Conservation (phyloP, 2,329 filamentous ascomycete species). For the Amylocarpus encephaloides region DNA sequence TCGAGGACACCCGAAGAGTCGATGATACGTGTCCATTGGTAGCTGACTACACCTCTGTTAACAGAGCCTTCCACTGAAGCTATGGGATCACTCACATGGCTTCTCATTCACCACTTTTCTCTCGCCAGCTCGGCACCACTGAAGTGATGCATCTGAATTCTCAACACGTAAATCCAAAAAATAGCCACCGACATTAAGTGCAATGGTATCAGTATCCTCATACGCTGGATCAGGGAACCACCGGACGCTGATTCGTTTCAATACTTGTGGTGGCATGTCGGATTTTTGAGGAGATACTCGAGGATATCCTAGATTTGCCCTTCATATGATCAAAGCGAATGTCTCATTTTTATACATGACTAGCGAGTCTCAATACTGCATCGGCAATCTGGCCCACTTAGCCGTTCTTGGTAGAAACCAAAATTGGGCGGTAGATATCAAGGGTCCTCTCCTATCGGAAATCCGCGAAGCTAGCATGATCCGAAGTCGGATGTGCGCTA, state of each 20-base stretch:
- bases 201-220: conserved; percentile 37
- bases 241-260: conserved; percentile 35
- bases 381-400: no score
- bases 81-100: conserved; percentile 27
- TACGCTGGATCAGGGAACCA: conserved; percentile 35
- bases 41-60: conserved; percentile 22
- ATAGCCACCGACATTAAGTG: conserved; percentile 37
- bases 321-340: no score
- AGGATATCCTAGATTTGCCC: background rate
- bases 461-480: background rate
- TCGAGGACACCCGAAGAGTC: conserved; percentile 32
- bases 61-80: background rate
- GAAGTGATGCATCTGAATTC: conserved; percentile 30
- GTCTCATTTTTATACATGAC: no score
- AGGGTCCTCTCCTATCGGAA: background rate
- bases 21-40: conserved; percentile 34
- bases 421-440: no score
- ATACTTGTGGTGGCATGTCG: conserved; percentile 10
- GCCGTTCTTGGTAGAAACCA: no score
- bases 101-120: conserved; percentile 33
- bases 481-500: conserved; percentile 1
- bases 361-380: no score
- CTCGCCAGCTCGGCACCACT: conserved; percentile 38
- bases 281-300: background rate
- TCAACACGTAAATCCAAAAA: conserved; percentile 37